Evolutionary conservation across 208 protist genomes (phyloP).

Genomic region (Crithidia brevicula): DNA sequence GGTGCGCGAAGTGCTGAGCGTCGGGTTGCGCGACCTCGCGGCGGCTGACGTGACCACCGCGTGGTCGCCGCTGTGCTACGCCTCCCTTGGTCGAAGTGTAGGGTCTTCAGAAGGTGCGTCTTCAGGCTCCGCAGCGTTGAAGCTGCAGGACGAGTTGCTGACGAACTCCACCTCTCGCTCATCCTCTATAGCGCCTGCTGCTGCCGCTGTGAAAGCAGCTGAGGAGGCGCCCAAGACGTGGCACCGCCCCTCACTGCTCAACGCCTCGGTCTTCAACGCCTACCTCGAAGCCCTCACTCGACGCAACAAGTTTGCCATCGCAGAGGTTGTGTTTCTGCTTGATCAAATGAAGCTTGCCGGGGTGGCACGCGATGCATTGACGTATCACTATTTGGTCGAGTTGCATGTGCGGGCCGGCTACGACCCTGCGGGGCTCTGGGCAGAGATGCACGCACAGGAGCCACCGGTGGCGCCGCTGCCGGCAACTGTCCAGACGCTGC

Average conservation of each 20-base stretch:
- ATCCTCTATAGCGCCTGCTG: neutral
- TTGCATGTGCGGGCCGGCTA: slow-evolving; percentile 77
- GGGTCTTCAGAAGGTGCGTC: too few species aligned
- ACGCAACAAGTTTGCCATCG: slow-evolving; percentile 59
- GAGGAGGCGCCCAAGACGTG: slow-evolving; percentile 1
- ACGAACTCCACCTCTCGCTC: neutral
- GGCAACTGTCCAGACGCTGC: slow-evolving; percentile 65
- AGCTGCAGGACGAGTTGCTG: slow-evolving; percentile 16
- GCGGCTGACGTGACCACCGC: neutral
- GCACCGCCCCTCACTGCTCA: slow-evolving; percentile 27
- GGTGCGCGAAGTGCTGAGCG: slow-evolving; percentile 61
- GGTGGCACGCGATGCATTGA: slow-evolving; percentile 57
- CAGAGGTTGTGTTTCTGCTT: slow-evolving; percentile 69
- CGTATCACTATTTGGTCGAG: slow-evolving; percentile 86
- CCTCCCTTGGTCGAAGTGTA: slow-evolving; percentile 7
- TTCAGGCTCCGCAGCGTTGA: neutral
- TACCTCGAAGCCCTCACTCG: slow-evolving; percentile 77
- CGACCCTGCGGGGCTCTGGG: slow-evolving; percentile 71
- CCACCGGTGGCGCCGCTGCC: slow-evolving; percentile 53
- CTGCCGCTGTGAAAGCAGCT: neutral
- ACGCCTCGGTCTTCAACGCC: slow-evolving; percentile 64
- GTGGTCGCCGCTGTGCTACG: slow-evolving; percentile 13
- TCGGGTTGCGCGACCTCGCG: slow-evolving; percentile 59
- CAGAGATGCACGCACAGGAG: slow-evolving; percentile 52
- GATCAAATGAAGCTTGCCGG: slow-evolving; percentile 48